Percentiles rank a stretch among this genome's conserved stretches.
Evolutionary conservation across 2,329 filamentous ascomycete genomes (phyloP).

Genomic region (Kalmusia sp.): DNA sequence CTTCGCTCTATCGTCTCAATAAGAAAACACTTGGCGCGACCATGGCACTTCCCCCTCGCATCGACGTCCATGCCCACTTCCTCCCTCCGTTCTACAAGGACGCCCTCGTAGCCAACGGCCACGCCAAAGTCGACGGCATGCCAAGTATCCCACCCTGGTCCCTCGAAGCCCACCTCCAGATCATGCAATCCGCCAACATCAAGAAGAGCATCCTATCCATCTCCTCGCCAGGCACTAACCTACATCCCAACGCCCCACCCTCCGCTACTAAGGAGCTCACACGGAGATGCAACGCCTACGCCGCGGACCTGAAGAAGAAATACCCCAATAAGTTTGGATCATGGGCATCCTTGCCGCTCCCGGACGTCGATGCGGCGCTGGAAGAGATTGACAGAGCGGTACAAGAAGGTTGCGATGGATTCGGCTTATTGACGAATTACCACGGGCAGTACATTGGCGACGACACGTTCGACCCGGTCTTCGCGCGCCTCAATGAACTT

Average conservation of each 20-base stretch:
- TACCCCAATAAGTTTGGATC: slow-evolving; percentile 56
- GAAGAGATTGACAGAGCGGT: slow-evolving; percentile 56
- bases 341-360: slow-evolving; percentile 62
- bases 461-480: slow-evolving; percentile 53
- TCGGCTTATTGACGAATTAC: slow-evolving; percentile 60
- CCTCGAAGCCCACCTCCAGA: slow-evolving; percentile 52
- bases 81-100: slow-evolving; percentile 52
- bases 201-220: slow-evolving; percentile 62
- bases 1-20: neutral
- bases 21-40: neutral
- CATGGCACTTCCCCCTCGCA: slow-evolving; percentile 40
- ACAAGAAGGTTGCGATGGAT: slow-evolving; percentile 57
- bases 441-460: slow-evolving; percentile 62
- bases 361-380: slow-evolving; percentile 56
- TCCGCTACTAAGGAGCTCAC: slow-evolving; percentile 46
- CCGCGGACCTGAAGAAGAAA: slow-evolving; percentile 46
- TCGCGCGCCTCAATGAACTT: slow-evolving; percentile 55
- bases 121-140: slow-evolving; percentile 59
- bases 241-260: slow-evolving; percentile 47
- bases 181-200: slow-evolving; percentile 60
- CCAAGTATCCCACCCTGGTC: slow-evolving; percentile 57
- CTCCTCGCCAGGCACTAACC: slow-evolving; percentile 60
- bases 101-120: slow-evolving; percentile 50
- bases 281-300: slow-evolving; percentile 51
- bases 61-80: slow-evolving; percentile 60